Evolutionary conservation across 352 stramenopile genomes (phyloP).

Genomic region (Phytophthora boehmeriae): DNA sequence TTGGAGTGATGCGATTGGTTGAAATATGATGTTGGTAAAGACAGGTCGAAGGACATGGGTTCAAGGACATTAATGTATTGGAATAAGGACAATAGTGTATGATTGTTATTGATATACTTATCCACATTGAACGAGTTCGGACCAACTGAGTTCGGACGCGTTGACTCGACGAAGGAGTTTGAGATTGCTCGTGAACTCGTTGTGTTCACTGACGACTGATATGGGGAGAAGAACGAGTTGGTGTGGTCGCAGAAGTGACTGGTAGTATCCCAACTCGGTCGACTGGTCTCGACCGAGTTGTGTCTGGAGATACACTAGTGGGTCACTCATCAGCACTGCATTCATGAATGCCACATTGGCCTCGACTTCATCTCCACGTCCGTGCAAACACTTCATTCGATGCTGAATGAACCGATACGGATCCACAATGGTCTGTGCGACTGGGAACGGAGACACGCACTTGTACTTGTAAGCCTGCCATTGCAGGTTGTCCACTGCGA

Average conservation of each 20-base stretch:
- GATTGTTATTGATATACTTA: constrained; percentile 5
- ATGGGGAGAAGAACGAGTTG: constrained; percentile 19
- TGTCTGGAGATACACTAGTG: constrained; percentile 28
- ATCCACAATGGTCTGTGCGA: constrained; percentile 9
- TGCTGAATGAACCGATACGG: constrained; percentile 30
- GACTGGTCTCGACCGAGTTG: not conserved
- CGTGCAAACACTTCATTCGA: constrained; percentile 30
- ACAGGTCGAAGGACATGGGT: too few relatives aligned
- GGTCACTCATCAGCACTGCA: constrained; percentile 42
- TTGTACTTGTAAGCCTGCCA: constrained; percentile 6
- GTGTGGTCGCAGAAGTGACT: constrained; percentile 5
- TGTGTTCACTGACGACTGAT: constrained; percentile 4
- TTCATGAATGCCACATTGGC: constrained; percentile 46
- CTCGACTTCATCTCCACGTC: constrained; percentile 19
- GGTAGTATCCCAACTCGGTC: constrained; percentile 22
- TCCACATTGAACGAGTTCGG: constrained; percentile 25
- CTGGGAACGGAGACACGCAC: not conserved
- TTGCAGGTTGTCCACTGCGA: constrained; percentile 3
- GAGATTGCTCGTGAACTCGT: constrained; percentile 17
- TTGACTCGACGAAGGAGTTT: constrained; percentile 9
- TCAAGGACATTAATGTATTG: too few relatives aligned
- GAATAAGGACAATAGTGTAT: too few relatives aligned
- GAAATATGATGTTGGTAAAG: too few relatives aligned
- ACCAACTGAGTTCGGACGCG: constrained; percentile 9
- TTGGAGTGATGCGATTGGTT: too few relatives aligned